Percentiles rank a stretch among this genome's conserved stretches.
Evolutionary conservation across 2,329 filamentous ascomycete genomes (phyloP).

Genomic region (Cladosporium phlei): DNA sequence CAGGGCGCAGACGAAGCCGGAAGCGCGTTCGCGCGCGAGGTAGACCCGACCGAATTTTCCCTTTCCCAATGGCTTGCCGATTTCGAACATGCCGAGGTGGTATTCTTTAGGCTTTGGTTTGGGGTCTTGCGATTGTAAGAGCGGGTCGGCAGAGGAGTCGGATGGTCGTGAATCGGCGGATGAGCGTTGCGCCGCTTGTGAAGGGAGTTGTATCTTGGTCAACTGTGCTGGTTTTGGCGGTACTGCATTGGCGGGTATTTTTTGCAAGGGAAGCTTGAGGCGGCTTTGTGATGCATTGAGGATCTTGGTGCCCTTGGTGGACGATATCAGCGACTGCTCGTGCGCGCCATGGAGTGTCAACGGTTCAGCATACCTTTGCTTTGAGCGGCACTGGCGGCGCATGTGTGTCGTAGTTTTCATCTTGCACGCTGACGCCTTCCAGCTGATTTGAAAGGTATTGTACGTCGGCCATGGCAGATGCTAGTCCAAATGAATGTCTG

Average conservation of each 20-base stretch:
- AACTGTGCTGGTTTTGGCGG: conserved; percentile 40
- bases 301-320: neutral
- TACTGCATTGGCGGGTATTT: conserved; percentile 70
- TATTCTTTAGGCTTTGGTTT: conserved; percentile 53
- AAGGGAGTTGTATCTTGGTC: conserved; percentile 63
- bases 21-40: conserved; percentile 71
- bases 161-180: conserved; percentile 30
- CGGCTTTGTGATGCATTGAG: conserved; percentile 49
- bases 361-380: neutral
- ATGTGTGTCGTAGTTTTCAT: conserved; percentile 68
- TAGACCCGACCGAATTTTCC: conserved; percentile 86
- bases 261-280: conserved; percentile 70
- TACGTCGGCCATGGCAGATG: conserved; percentile 47
- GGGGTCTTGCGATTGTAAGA: conserved; percentile 32
- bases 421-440: conserved; percentile 82
- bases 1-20: conserved; percentile 77
- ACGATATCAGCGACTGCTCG: neutral
- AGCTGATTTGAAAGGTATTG: conserved; percentile 79
- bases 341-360: neutral
- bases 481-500: conserved; percentile 8
- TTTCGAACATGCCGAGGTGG: conserved; percentile 92
- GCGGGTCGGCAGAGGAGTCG: conserved; percentile 32
- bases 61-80: conserved; percentile 78
- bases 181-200: conserved; percentile 51
- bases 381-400: conserved; percentile 36